Evolutionary conservation across 2,329 filamentous ascomycete genomes (phyloP), one percentile per base, ranked within the genome.

Genomic region (Curvularia hawaiiensis): DNA sequence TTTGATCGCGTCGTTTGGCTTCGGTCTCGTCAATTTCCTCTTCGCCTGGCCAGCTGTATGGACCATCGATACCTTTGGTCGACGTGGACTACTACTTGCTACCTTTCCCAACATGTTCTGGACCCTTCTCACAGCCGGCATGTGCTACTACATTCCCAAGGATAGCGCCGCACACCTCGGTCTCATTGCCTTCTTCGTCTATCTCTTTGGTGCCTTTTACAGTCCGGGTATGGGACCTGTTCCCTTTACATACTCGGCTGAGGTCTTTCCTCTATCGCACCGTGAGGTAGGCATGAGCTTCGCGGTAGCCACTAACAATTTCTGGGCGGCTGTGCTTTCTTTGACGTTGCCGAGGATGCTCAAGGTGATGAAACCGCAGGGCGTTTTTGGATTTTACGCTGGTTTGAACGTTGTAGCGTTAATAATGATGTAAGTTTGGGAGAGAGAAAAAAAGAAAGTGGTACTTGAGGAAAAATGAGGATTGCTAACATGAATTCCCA

Each of bases 201-300:
- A 83, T 68, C 73, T 86, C 2, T 86, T 85, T 54, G 80, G 80
- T 1, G 81, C 79, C 10, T 75, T 73, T 30, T 74, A 73, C 53
- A 55, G 52, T 12, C 69, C 68, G 7, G 79, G 79, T 12, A 77
- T 80, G 68, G 79, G 79, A 1, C 79, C 85, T 4, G 88, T 90
- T 10, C 63, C 65, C 0, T 69, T 69, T 45, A 64, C 65, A 2
- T 69, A 69, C 54, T 69, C 66, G 3, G 8, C 88, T 41, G 88
- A 90, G 71, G 86, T 90, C 1, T 90, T 88, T 70, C 88, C 88
- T 0, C 81, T 90, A 0, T 88, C 86, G 1, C 88, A 90, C 70
- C 83, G 88, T 66, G 88, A 90, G 69, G 82, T 90, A 24, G 88
- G 88, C 55, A 90, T 91, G 88, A 83, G 83, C 0, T 90, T 84